Percentiles rank a stretch among this genome's conserved stretches.
phyloP scores from a whole-genome alignment of 2,329 filamentous ascomycete species.

The Aspergillus sp. region DNA sequence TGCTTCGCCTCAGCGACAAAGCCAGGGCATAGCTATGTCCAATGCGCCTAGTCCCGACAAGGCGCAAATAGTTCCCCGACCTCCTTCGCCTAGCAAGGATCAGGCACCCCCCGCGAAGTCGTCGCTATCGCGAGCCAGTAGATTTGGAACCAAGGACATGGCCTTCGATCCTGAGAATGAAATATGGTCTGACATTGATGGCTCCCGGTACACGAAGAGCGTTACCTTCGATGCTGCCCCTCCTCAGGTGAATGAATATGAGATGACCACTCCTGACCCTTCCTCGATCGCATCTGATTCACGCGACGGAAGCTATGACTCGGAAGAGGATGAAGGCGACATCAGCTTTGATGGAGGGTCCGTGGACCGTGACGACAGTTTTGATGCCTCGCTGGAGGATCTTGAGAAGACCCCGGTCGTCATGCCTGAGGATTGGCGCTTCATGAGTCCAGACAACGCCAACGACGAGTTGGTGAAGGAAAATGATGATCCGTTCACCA shows the following conservation, averaged over 20 bases:
- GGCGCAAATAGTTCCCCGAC: constrained; percentile 31
- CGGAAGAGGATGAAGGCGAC: constrained; percentile 68
- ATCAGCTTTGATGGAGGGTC: constrained; percentile 60
- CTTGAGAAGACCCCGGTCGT: constrained; percentile 97
- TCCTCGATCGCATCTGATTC: constrained; percentile 88
- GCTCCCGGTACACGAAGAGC: constrained; percentile 84
- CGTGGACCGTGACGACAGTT: constrained; percentile 76
- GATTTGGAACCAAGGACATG: constrained; percentile 59
- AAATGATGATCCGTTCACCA: constrained; percentile 68
- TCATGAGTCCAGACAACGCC: constrained; percentile 66
- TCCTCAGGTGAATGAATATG: constrained; percentile 95
- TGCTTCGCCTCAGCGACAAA: constrained; percentile 53
- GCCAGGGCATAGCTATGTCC: constrained; percentile 69
- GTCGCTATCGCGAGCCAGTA: constrained; percentile 68
- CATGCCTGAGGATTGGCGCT: constrained; percentile 93
- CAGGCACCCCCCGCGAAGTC: constrained; percentile 84
- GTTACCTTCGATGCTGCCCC: constrained; percentile 95
- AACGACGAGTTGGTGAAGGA: constrained; percentile 54
- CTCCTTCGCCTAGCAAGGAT: constrained; percentile 64
- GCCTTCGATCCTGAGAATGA: constrained; percentile 67
- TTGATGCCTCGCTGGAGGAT: constrained; percentile 92
- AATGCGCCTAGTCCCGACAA: constrained; percentile 21
- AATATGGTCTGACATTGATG: constrained; percentile 67
- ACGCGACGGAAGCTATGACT: constrained; percentile 90
- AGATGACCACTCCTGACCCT: constrained; percentile 95